phyloP scores from a whole-genome alignment of 2,329 filamentous ascomycete genomes.

The Chrysoporthe cubensis region DNA sequence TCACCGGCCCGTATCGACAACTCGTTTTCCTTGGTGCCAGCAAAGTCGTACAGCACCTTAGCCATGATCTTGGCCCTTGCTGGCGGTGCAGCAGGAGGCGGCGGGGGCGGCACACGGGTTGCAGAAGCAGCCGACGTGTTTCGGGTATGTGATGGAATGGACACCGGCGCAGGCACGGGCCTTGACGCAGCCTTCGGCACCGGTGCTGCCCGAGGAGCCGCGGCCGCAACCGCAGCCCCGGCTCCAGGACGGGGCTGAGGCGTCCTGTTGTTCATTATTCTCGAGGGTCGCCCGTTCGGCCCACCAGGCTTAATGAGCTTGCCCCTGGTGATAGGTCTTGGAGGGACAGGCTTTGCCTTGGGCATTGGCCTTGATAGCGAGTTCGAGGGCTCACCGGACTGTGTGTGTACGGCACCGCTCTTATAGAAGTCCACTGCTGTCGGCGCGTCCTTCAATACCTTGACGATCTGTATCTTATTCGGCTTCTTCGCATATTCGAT shows the following conservation, averaged over 20 bases:
- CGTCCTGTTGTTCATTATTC: conserved; percentile 52
- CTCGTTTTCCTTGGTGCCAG: conserved; percentile 82
- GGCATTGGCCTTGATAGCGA: conserved; percentile 85
- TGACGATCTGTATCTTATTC: conserved; percentile 85
- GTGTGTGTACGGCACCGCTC: conserved; percentile 87
- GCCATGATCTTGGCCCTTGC: conserved; percentile 75
- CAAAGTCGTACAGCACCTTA: conserved; percentile 92
- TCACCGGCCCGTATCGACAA: conserved; percentile 80
- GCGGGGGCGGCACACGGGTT: conserved; percentile 64
- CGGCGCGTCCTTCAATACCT: conserved; percentile 85
- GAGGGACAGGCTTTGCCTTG: conserved; percentile 81
- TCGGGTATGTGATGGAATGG: conserved; percentile 56
- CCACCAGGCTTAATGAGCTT: conserved; percentile 91
- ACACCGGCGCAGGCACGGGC: conserved; percentile 38
- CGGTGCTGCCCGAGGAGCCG: conserved; percentile 30
- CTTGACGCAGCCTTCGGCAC: conserved; percentile 34
- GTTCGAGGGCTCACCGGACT: conserved; percentile 79
- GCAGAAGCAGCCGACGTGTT: conserved; percentile 57
- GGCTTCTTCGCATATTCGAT: conserved; percentile 99
- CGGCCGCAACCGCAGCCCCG: conserved; percentile 29
- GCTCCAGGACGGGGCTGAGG: conserved; percentile 47
- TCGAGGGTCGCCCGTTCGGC: conserved; percentile 79
- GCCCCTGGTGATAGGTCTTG: conserved; percentile 88
- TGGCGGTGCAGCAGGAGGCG: conserved; percentile 68
- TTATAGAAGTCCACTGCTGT: conserved; percentile 86